phyloP scores from a whole-genome alignment of 2,329 filamentous ascomycete species.

The Domatiomyces globalis region DNA sequence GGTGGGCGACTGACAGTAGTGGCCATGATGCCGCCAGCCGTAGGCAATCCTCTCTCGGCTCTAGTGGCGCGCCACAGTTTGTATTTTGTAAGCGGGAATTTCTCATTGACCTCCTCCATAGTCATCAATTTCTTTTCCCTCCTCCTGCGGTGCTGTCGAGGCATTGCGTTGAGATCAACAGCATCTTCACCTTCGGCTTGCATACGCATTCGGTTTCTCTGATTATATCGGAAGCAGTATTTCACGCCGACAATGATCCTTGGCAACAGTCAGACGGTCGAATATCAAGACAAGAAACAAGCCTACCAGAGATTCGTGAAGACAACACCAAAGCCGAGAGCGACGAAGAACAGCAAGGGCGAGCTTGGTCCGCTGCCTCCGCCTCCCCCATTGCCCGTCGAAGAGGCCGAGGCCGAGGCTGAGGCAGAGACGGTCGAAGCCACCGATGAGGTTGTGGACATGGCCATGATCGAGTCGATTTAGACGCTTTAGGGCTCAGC shows the following conservation, averaged over 20 bases:
- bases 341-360: slow-evolving; percentile 80
- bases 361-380: slow-evolving; percentile 44
- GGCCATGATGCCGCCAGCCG: slow-evolving; percentile 62
- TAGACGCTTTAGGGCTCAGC: neutral
- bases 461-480: neutral
- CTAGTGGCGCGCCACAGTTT: slow-evolving; percentile 82
- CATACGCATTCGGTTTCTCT: slow-evolving; percentile 69
- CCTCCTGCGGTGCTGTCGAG: slow-evolving; percentile 67
- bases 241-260: slow-evolving; percentile 99
- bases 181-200: slow-evolving; percentile 69
- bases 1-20: slow-evolving; percentile 51
- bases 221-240: slow-evolving; percentile 98
- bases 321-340: slow-evolving; percentile 90
- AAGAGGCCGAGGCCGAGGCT: slow-evolving; percentile 15
- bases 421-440: slow-evolving; percentile 6
- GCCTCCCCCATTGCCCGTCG: slow-evolving; percentile 20
- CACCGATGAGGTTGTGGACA: neutral
- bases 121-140: slow-evolving; percentile 98
- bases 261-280: slow-evolving; percentile 17
- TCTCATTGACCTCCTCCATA: slow-evolving; percentile 96
- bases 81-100: slow-evolving; percentile 92
- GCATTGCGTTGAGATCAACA: slow-evolving; percentile 76
- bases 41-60: slow-evolving; percentile 68
- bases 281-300: slow-evolving; percentile 1
- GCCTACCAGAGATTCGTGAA: slow-evolving; percentile 96